Conservation (phyloP, 345 rosid species). For the Capsella bursapastoris region DNA sequence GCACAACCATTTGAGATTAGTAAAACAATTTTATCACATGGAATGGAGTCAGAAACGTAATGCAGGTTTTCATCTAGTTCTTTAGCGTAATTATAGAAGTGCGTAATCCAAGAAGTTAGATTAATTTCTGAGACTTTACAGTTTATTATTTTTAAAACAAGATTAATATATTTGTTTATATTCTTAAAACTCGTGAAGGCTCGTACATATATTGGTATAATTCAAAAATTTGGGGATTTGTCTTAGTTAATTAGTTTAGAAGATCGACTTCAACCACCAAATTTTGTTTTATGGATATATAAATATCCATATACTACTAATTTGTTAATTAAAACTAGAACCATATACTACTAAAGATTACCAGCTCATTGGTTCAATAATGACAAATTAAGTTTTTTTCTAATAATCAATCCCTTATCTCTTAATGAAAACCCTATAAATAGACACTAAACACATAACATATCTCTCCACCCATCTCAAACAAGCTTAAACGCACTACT, state of each 20-base stretch:
- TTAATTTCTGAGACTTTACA: too few species aligned
- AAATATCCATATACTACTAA: too few species aligned
- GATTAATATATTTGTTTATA: not conserved
- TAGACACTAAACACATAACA: constrained; percentile 24
- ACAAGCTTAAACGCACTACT: not conserved
- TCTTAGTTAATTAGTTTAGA: not conserved
- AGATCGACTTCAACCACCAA: not conserved
- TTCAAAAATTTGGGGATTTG: not conserved
- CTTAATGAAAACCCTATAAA: constrained; percentile 28
- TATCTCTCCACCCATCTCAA: constrained; percentile 30
- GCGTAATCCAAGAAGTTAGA: too few species aligned
- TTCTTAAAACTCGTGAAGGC: not conserved
- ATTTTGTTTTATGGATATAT: too few species aligned
- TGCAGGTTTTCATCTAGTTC: too few species aligned
- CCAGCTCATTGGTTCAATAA: constrained; percentile 19
- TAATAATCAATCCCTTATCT: too few species aligned
- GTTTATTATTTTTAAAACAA: not conserved
- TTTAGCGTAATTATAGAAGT: too few species aligned
- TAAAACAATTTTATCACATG: too few species aligned
- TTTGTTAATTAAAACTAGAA: not conserved
- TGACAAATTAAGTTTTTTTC: too few species aligned
- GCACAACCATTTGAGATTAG: too few species aligned
- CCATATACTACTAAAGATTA: not conserved
- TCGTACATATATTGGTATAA: not conserved
- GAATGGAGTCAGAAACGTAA: too few species aligned